These are phyloP conservation scores for Balansia obtecta DNA, from an alignment of 2,329 filamentous ascomycete species.

Conservation along the genomic window DNA sequence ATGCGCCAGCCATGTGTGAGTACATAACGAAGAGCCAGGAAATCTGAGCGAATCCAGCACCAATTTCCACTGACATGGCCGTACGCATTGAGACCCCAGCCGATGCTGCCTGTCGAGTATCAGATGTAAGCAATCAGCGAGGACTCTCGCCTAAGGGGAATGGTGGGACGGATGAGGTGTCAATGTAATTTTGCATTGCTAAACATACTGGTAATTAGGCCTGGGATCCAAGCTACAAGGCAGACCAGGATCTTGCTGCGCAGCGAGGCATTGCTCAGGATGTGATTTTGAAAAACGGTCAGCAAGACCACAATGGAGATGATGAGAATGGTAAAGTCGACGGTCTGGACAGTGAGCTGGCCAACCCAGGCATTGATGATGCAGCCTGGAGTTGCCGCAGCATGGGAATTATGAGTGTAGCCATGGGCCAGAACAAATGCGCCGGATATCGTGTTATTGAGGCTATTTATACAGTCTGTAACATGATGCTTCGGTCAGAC, in stretches of 20 bases:
- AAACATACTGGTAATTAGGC: constrained; percentile 23
- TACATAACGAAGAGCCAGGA: constrained; percentile 24
- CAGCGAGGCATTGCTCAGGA: constrained; percentile 19
- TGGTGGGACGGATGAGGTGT: background rate
- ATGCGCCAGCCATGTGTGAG: constrained; percentile 31
- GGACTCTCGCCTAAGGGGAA: background rate
- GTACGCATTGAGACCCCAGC: constrained; percentile 12
- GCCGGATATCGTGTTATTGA: constrained; percentile 30
- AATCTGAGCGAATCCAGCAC: constrained; percentile 29
- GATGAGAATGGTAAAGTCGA: constrained; percentile 30
- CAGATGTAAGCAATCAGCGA: too few relatives aligned
- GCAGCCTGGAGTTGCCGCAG: constrained; percentile 14
- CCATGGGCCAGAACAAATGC: constrained; percentile 19
- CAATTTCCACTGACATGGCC: constrained; percentile 28
- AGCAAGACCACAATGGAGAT: constrained; percentile 30
- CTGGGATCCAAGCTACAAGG: constrained; percentile 26
- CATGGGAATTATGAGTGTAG: constrained; percentile 15
- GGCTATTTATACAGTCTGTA: constrained; percentile 27
- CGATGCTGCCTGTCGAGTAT: constrained; percentile 3
- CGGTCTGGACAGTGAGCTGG: constrained; percentile 31
- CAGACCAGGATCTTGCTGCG: constrained; percentile 21
- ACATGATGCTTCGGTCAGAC: too few relatives aligned
- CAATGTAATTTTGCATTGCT: background rate
- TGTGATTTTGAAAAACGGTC: constrained; percentile 23
- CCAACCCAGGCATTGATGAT: constrained; percentile 30